Evolutionary conservation across 345 rosid genomes (phyloP).

Genomic region (Hirschfeldia incana): DNA sequence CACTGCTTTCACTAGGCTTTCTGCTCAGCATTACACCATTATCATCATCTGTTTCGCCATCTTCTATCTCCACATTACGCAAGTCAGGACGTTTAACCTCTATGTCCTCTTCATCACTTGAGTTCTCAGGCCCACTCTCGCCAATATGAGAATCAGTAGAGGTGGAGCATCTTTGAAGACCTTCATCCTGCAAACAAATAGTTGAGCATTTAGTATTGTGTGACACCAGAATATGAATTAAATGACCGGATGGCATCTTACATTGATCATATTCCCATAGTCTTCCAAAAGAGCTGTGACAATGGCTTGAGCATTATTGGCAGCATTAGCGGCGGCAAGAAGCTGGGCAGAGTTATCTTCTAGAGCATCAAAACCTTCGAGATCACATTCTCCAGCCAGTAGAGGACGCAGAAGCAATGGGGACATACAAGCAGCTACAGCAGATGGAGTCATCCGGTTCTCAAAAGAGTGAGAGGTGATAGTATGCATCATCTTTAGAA

Average conservation of each 20-base stretch:
- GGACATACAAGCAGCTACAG: conserved; percentile 99
- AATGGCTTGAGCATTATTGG: conserved; percentile 92
- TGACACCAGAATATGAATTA: conserved; percentile 1
- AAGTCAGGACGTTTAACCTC: conserved; percentile 67
- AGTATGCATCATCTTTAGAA: conserved; percentile 91
- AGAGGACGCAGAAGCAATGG: conserved; percentile 93
- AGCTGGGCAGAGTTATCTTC: conserved; percentile 94
- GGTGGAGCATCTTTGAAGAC: conserved; percentile 80
- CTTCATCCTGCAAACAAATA: conserved; percentile 64
- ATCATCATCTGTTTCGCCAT: conserved; percentile 72
- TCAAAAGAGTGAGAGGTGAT: conserved; percentile 75
- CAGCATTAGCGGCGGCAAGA: conserved; percentile 99
- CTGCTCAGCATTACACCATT: conserved; percentile 66
- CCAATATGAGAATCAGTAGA: conserved; percentile 90
- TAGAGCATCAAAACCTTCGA: conserved; percentile 77
- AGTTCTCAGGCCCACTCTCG: conserved; percentile 85
- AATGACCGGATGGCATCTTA: conserved; percentile 40
- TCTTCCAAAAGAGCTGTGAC: conserved; percentile 88
- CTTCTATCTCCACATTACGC: conserved; percentile 72
- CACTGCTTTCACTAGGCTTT: conserved; percentile 88
- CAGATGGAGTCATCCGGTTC: conserved; percentile 93
- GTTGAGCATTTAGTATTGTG: conserved; percentile 8
- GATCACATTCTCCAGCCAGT: conserved; percentile 95
- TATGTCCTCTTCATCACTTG: conserved; percentile 78
- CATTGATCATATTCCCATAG: conserved; percentile 80